Evolutionary conservation across 208 protist species (phyloP), one percentile per base, ranked within the genome.

Genomic region (Trypanosoma brucei): DNA sequence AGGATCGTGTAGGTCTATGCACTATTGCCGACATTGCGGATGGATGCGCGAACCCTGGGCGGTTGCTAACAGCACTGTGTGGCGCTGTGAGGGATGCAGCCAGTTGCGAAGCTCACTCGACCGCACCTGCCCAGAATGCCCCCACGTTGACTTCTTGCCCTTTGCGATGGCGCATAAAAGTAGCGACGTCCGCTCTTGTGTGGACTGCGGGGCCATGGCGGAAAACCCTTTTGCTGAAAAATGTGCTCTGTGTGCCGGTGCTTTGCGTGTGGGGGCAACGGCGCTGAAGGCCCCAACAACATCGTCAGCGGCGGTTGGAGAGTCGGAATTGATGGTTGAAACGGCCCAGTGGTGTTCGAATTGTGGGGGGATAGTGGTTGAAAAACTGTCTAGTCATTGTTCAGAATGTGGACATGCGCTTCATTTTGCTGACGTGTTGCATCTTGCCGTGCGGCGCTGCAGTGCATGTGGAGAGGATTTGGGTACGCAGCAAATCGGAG

Each of bases 111-210:
- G 83, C 70, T 82, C 83, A 14, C 76, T 95, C 11, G 84, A 95
- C 62, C 85, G 84, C 13, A 37, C 72, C 33, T 95, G 89, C 64
- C 85, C 84, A 6, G 56, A 72, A 30, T 92, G 89, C 56, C 81
- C 83, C 38, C 86, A 92, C 44, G 85, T 95, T 42, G 89, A 93
- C 35, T 95, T 72, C 59, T 63, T 91, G 13, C 86, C 86, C 3
- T 62, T 76, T 56, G 71, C 83, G 31, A 34, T 81, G 48, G 57
- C 60, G 50, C 70, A 65, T 8, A 63, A 40, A 5, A 55, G 49
- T 22, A 46, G 62, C 3, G 59, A 59, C 42, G 42, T 55, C 35
- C 68, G 76, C 4, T 58, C 59, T 58, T 90, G 78, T 40, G 42
- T 54, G 3, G 53, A 58, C 39, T 92, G 83, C 59, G 52, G 59